Conservation (phyloP, 495 filamentous ascomycete species). For the Penicillium verhagenii region DNA sequence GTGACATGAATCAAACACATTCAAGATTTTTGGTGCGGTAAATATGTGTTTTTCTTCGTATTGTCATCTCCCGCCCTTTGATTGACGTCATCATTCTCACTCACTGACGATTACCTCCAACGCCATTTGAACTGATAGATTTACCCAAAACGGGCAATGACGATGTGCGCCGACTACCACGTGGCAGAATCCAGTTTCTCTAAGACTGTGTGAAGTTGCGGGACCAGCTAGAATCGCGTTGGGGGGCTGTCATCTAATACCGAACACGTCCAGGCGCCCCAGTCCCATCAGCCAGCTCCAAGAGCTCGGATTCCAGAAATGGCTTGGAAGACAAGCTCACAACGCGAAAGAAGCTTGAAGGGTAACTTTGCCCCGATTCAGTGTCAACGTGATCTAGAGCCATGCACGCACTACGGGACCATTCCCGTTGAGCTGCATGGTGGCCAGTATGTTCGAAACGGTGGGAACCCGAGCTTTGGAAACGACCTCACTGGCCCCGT, state of each 20-base stretch:
- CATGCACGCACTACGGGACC: constrained; percentile 50
- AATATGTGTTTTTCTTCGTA: not conserved
- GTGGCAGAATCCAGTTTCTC: not conserved
- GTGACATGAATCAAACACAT: not conserved
- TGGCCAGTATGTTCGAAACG: constrained; percentile 70
- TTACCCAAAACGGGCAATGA: not conserved
- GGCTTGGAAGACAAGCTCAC: constrained; percentile 28
- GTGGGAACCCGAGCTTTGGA: constrained; percentile 61
- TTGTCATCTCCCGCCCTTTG: no score
- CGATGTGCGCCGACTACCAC: not conserved
- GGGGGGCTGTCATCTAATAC: not conserved
- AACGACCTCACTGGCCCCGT: constrained; percentile 52
- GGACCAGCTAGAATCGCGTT: not conserved
- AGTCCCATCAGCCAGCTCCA: not conserved
- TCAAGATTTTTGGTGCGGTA: not conserved
- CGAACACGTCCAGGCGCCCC: not conserved
- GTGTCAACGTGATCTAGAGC: constrained; percentile 40
- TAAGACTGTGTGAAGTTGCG: not conserved
- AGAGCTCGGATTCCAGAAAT: not conserved
- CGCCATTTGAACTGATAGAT: no score
- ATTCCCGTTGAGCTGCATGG: constrained; percentile 60
- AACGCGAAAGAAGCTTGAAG: constrained; percentile 42
- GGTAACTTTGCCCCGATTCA: constrained; percentile 67
- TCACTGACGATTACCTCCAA: not conserved
- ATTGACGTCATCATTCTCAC: not conserved